Evolutionary conservation across 2,329 filamentous ascomycete species (phyloP).

Genomic region (Penicillium sp.): DNA sequence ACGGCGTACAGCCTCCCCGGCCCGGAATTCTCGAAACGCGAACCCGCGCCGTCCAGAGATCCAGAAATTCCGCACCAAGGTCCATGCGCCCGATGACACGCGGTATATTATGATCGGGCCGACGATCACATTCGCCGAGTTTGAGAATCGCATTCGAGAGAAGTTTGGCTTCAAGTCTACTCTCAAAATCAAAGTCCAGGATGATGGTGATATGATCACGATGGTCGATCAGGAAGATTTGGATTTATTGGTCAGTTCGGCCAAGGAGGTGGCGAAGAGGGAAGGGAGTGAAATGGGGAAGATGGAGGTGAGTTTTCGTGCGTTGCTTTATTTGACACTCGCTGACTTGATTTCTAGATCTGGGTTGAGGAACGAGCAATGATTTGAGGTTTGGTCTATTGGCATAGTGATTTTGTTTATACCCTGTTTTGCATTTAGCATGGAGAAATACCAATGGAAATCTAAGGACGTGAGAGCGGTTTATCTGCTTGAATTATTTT

Average conservation of each 20-base stretch:
- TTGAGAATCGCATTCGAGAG: slow-evolving; percentile 76
- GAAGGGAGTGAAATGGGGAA: slow-evolving; percentile 83
- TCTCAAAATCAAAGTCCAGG: slow-evolving; percentile 85
- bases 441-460: slow-evolving; percentile 1
- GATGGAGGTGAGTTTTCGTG: slow-evolving; percentile 74
- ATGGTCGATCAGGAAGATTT: slow-evolving; percentile 96
- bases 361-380: slow-evolving; percentile 43
- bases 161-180: slow-evolving; percentile 73
- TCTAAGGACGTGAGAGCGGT: not conserved
- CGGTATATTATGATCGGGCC: slow-evolving; percentile 86
- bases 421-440: slow-evolving; percentile 18
- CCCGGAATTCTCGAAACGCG: slow-evolving; percentile 29
- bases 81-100: slow-evolving; percentile 81
- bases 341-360: slow-evolving; percentile 34
- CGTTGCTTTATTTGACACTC: not conserved
- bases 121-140: slow-evolving; percentile 72
- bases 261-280: slow-evolving; percentile 68
- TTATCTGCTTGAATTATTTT: not conserved
- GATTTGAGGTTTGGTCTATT: slow-evolving; percentile 20
- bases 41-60: slow-evolving; percentile 60
- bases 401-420: slow-evolving; percentile 17
- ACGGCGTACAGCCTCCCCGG: slow-evolving; percentile 32
- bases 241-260: slow-evolving; percentile 77
- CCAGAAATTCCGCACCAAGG: slow-evolving; percentile 84
- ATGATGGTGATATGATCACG: slow-evolving; percentile 91